Base-by-base conservation (phyloP, 2,329 filamentous ascomycete species). In the Cercospora berteroae region DNA sequence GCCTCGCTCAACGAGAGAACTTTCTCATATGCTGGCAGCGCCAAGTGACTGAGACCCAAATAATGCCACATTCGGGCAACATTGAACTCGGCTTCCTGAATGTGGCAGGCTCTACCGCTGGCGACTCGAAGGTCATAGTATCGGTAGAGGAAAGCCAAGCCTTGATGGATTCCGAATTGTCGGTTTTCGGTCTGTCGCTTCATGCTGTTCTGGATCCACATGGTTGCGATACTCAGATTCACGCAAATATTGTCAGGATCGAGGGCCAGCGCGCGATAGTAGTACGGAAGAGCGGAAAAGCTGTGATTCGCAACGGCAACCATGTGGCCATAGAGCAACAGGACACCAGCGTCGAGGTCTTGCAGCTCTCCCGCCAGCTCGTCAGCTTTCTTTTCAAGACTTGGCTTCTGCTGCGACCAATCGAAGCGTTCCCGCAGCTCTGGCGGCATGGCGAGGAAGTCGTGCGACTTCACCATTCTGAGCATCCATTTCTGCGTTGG, bases 121-220 rank as follows among this genome's bases (percentile, higher is more conserved):
- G 74, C 72, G 3, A 80, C 81, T 27, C 90, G 84, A 27, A 87
- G 76, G 2, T 87, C 83, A 71, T 91, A 89, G 79, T 96, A 96
- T 39, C 87, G 83, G 66, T 89, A 87, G 66, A 98, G 80, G 74
- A 97, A 97, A 0, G 89, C 84, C 60, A 97, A 85, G 0, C 93
- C 95, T 77, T 98, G 94, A 70, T 92, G 84, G 50, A 97, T 88
- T 48, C 93, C 87, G 75, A 92, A 94, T 76, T 98, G 94, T 1
- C 95, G 85, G 77, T 98, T 98, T 58, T 94, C 92, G 0, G 90
- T 89, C 78, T 96, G 92, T 2, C 94, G 87, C 78, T 98, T 97
- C 75, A 97, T 86, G 0, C 91, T 90, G 77, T 95, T 91, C 77
- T 97, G 92, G 44, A 97, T 87, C 78, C 97, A 98, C 31, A 90